Evolutionary conservation across 495 filamentous ascomycete genomes (phyloP).

Genomic region (Niebla homalea): DNA sequence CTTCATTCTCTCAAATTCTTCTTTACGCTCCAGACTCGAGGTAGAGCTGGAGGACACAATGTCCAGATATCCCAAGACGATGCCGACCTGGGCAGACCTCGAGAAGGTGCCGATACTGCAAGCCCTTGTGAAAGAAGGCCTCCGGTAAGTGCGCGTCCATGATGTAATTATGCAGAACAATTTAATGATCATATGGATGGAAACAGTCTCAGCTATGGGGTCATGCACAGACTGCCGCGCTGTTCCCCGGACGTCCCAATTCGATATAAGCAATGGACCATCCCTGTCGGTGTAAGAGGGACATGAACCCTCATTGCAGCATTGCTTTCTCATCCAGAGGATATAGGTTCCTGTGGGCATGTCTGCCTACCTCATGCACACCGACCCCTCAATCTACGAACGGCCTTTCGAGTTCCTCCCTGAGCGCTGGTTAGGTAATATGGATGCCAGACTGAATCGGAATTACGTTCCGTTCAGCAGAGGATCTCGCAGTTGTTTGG

Average conservation of each 20-base stretch:
- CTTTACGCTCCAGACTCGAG: slow-evolving; percentile 5
- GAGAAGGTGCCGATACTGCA: slow-evolving; percentile 22
- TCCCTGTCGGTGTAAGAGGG: neutral
- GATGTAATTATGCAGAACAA: neutral
- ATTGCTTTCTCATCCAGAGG: no score
- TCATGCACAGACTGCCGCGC: slow-evolving; percentile 8
- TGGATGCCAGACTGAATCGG: slow-evolving; percentile 4
- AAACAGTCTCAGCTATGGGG: slow-evolving; percentile 10
- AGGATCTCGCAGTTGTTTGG: slow-evolving; percentile 19
- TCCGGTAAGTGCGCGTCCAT: slow-evolving; percentile 11
- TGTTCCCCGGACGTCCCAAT: slow-evolving; percentile 1
- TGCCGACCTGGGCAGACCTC: slow-evolving; percentile 19
- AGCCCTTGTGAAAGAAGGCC: slow-evolving; percentile 26
- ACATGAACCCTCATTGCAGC: no score
- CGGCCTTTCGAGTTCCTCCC: slow-evolving; percentile 29
- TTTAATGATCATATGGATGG: neutral
- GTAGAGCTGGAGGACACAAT: slow-evolving; percentile 16
- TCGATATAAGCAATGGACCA: neutral
- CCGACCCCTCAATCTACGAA: slow-evolving; percentile 28
- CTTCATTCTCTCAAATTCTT: slow-evolving; percentile 18
- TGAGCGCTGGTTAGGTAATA: slow-evolving; percentile 26
- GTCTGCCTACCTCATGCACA: slow-evolving; percentile 28
- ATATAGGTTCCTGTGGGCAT: slow-evolving; percentile 28
- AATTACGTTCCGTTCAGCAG: slow-evolving; percentile 16
- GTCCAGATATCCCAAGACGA: slow-evolving; percentile 11